Conservation (phyloP, 208 protist genomes). For the Balamuthia mandrillaris region DNA sequence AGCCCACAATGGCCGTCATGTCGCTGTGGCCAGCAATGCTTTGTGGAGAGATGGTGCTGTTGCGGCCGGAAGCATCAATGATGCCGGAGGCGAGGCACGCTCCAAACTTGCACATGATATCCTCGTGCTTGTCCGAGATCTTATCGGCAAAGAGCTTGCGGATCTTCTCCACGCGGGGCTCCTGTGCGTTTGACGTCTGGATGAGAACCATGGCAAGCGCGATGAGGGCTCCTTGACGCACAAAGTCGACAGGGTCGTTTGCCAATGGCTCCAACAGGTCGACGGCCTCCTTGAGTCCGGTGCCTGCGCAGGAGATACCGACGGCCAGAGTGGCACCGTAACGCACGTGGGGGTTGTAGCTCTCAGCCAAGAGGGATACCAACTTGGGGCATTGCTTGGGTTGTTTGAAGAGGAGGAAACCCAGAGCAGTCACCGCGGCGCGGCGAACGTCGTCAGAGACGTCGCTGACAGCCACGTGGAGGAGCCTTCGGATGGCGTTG, state of each 20-base stretch:
- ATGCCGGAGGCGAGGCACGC: constrained; percentile 94
- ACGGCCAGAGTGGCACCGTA: constrained; percentile 95
- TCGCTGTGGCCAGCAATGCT: constrained; percentile 83
- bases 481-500: constrained; percentile 86
- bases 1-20: constrained; percentile 91
- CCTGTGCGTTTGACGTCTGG: constrained; percentile 83
- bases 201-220: constrained; percentile 93
- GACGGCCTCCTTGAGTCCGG: constrained; percentile 85
- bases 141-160: constrained; percentile 56
- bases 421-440: constrained; percentile 94
- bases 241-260: constrained; percentile 92
- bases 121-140: constrained; percentile 88
- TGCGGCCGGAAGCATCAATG: constrained; percentile 93
- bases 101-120: constrained; percentile 94
- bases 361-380: constrained; percentile 84
- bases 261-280: constrained; percentile 89
- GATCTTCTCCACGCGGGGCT: constrained; percentile 77
- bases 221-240: constrained; percentile 95
- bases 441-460: constrained; percentile 96
- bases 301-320: constrained; percentile 95
- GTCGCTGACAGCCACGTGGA: constrained; percentile 95
- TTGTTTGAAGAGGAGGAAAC: constrained; percentile 94
- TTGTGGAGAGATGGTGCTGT: constrained; percentile 85
- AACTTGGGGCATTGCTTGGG: constrained; percentile 85
- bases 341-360: constrained; percentile 98